Evolutionary conservation across 1,139 yeast genomes (phyloP).

Genomic region (Kurtzmaniella quercitrusa): DNA sequence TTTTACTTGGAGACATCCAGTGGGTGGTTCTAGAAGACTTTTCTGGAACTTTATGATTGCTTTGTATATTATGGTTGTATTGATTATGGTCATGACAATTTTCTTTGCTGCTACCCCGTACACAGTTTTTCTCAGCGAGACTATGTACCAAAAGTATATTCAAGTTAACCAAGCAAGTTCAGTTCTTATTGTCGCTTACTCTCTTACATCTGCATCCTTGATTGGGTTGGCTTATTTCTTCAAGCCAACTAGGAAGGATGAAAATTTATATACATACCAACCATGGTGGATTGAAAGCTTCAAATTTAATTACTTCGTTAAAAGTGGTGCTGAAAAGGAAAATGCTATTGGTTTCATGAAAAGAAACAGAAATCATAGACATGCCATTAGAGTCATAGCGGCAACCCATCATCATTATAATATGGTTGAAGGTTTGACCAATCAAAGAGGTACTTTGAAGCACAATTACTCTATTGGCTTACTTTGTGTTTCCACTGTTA

Average conservation of each 20-base stretch:
- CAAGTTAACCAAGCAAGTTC: slow-evolving; percentile 58
- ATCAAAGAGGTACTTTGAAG: slow-evolving; percentile 41
- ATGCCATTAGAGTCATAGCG: slow-evolving; percentile 47
- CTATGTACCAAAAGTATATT: slow-evolving; percentile 46
- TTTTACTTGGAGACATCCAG: slow-evolving; percentile 82
- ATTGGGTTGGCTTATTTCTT: slow-evolving; percentile 49
- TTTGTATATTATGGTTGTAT: slow-evolving; percentile 52
- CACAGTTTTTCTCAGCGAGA: slow-evolving; percentile 47
- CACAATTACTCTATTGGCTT: slow-evolving; percentile 48
- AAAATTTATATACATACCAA: slow-evolving; percentile 56
- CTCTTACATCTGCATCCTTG: slow-evolving; percentile 50
- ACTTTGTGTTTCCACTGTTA: slow-evolving; percentile 46
- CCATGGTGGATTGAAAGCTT: slow-evolving; percentile 79
- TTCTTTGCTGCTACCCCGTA: slow-evolving; percentile 65
- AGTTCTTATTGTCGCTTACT: slow-evolving; percentile 53
- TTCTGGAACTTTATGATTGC: slow-evolving; percentile 54
- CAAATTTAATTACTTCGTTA: slow-evolving; percentile 50
- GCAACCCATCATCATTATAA: slow-evolving; percentile 41
- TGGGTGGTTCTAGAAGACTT: slow-evolving; percentile 54
- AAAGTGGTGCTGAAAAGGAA: slow-evolving; percentile 39
- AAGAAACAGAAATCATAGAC: slow-evolving; percentile 46
- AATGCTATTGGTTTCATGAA: slow-evolving; percentile 53
- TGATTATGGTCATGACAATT: slow-evolving; percentile 63
- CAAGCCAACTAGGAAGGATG: slow-evolving; percentile 55
- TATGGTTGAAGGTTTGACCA: slow-evolving; percentile 41